Evolutionary conservation across 148 eudicot species (phyloP).

Genomic region (Rhododendron henanense): DNA sequence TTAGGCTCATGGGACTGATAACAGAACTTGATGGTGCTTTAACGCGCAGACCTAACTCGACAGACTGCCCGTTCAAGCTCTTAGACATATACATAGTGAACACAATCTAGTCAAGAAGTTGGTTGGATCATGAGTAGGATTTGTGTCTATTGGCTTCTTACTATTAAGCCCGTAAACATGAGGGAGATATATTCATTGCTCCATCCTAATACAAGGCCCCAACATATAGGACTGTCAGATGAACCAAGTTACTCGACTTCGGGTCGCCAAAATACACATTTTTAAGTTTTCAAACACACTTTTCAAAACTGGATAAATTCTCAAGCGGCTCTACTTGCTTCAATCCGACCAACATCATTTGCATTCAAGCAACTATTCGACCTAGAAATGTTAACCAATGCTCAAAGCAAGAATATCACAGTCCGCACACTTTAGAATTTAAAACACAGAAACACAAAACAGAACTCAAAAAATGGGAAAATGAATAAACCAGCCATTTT

Average conservation of each 20-base stretch:
- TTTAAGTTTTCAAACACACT: neutral
- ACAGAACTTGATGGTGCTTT: no score
- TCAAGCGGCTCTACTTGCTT: neutral
- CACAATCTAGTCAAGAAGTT: no score
- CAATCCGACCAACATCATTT: neutral
- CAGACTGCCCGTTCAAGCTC: no score
- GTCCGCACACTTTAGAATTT: neutral
- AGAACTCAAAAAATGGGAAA: no score
- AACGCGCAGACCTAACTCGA: no score
- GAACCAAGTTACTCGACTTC: neutral
- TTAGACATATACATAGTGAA: no score
- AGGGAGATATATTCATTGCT: neutral
- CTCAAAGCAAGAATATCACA: neutral
- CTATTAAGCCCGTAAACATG: neutral
- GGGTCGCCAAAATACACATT: neutral
- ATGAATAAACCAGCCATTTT: neutral
- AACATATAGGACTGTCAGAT: neutral
- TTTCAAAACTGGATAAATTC: neutral
- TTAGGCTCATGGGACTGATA: no score
- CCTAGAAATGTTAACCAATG: neutral
- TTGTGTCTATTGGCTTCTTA: no score
- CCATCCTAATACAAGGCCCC: neutral
- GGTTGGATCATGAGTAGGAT: no score
- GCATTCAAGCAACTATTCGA: neutral
- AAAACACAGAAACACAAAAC: neutral